Percentiles rank a stretch among this genome's conserved stretches.
Conservation (phyloP, 176 grass and related monocot species). For the Dendrocalamus sinicus region DNA sequence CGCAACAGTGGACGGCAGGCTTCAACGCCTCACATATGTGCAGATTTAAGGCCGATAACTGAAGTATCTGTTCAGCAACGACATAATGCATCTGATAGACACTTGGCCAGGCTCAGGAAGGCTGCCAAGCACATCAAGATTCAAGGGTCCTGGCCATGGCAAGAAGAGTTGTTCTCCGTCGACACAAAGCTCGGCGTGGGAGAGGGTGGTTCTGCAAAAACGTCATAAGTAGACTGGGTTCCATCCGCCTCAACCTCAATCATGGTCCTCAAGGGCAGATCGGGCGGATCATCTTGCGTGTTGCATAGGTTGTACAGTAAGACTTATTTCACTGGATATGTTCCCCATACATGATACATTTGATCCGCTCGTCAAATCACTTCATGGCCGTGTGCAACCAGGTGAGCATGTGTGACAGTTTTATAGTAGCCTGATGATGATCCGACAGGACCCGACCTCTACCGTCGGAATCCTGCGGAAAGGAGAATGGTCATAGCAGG, state of each 20-base stretch:
- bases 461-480: background rate
- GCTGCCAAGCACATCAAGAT: background rate
- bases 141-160: background rate
- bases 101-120: conserved; percentile 1
- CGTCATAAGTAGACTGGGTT: too few relatives aligned
- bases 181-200: too few relatives aligned
- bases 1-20: background rate
- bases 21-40: conserved; percentile 7
- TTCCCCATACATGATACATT: too few relatives aligned
- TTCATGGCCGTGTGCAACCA: too few relatives aligned
- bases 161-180: background rate
- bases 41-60: background rate
- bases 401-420: background rate
- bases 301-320: too few relatives aligned
- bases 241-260: too few relatives aligned
- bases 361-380: too few relatives aligned
- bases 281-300: too few relatives aligned
- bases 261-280: too few relatives aligned
- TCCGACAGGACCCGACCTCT: background rate
- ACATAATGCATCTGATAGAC: conserved; percentile 10
- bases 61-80: conserved; percentile 11
- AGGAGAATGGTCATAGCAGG: background rate
- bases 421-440: background rate
- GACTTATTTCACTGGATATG: too few relatives aligned
- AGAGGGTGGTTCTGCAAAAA: too few relatives aligned